phyloP scores from a whole-genome alignment of 2,329 filamentous ascomycete species.

The Kalaharituber pfeilii region DNA sequence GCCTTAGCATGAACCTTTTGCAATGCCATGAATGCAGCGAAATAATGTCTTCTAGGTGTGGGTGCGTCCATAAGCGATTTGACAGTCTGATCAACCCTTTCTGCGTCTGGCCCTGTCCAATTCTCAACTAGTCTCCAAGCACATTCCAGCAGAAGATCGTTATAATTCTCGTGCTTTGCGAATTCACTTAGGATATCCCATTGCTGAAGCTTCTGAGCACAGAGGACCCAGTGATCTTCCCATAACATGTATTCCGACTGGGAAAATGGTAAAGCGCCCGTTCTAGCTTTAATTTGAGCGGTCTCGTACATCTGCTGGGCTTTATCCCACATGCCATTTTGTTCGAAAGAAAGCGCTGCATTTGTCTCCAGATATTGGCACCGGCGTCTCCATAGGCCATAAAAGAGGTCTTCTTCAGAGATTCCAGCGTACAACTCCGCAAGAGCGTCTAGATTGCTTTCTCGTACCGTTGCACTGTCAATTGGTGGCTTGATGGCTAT shows the following conservation, averaged over 20 bases:
- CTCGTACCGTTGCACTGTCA: slow-evolving; percentile 66
- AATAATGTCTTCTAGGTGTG: slow-evolving; percentile 83
- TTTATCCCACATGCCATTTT: slow-evolving; percentile 99
- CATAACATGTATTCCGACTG: slow-evolving; percentile 96
- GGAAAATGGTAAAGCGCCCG: slow-evolving; percentile 88
- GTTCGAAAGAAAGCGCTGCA: slow-evolving; percentile 89
- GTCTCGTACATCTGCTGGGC: slow-evolving; percentile 92
- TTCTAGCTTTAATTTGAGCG: slow-evolving; percentile 91
- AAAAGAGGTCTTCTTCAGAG: slow-evolving; percentile 93
- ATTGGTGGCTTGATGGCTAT: slow-evolving; percentile 67
- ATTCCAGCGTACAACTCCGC: slow-evolving; percentile 79
- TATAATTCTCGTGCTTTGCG: slow-evolving; percentile 96
- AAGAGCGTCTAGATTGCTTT: slow-evolving; percentile 92
- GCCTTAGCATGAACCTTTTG: slow-evolving; percentile 86
- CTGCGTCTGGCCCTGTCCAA: slow-evolving; percentile 78
- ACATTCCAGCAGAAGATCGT: slow-evolving; percentile 85
- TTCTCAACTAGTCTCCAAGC: slow-evolving; percentile 92
- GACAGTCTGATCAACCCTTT: slow-evolving; percentile 80
- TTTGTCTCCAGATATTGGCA: slow-evolving; percentile 97
- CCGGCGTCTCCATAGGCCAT: slow-evolving; percentile 85
- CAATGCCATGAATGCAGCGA: slow-evolving; percentile 94
- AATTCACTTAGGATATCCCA: slow-evolving; percentile 98
- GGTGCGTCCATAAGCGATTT: slow-evolving; percentile 96
- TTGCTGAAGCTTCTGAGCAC: slow-evolving; percentile 93
- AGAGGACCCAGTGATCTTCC: slow-evolving; percentile 98